phyloP scores from a whole-genome alignment of 768 basidiomycete species.

The Termitomyces sp. region DNA sequence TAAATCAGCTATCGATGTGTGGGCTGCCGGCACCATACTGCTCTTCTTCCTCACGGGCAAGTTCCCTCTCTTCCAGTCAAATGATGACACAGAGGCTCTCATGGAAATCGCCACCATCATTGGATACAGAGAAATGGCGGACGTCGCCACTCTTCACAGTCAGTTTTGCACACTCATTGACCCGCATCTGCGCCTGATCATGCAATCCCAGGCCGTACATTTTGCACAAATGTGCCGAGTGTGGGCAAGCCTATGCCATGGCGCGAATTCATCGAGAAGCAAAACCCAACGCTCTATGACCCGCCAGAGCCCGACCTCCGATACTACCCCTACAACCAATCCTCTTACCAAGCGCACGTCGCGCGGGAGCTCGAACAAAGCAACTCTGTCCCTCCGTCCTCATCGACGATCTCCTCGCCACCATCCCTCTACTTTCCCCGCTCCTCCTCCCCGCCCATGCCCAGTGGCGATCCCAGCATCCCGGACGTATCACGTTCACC shows the following conservation, averaged over 20 bases:
- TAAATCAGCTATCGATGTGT: conserved; percentile 84
- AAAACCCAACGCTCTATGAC: conserved; percentile 66
- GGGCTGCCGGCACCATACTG: conserved; percentile 91
- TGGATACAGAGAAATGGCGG: conserved; percentile 79
- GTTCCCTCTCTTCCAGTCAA: conserved; percentile 92
- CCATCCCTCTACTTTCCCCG: conserved; percentile 14
- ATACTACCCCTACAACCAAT: conserved; percentile 49
- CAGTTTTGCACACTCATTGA: conserved; percentile 22
- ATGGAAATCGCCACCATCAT: conserved; percentile 92
- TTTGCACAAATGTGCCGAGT: conserved; percentile 85
- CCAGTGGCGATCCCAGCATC: background rate
- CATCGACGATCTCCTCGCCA: conserved; percentile 24
- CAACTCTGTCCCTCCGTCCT: conserved; percentile 25
- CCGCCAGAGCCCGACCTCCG: conserved; percentile 44
- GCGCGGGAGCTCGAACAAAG: conserved; percentile 11
- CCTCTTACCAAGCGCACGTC: conserved; percentile 18
- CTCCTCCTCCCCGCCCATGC: conserved; percentile 10
- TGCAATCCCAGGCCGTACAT: conserved; percentile 65
- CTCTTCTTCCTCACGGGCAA: conserved; percentile 89
- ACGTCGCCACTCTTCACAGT: conserved; percentile 86
- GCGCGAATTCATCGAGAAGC: conserved; percentile 65
- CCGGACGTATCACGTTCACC: background rate
- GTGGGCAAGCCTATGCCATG: conserved; percentile 65
- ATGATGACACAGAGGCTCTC: conserved; percentile 90
- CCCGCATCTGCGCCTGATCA: background rate